Base-by-base conservation (phyloP, 352 stramenopile genomes). In the Blastocystis sp. region DNA sequence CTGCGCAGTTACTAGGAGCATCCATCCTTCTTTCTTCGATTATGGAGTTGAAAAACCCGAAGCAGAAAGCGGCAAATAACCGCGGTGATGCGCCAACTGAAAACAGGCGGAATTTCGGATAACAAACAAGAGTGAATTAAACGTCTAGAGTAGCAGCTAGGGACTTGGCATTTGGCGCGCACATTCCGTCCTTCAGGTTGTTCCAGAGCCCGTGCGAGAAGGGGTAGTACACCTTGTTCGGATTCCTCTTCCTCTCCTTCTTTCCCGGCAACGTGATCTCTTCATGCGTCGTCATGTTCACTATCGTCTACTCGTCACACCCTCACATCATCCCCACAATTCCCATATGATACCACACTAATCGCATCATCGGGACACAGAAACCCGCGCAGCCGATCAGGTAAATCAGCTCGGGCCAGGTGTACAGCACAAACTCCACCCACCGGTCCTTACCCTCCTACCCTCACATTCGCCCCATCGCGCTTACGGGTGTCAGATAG, bases 211-310 rank as follows among this genome's bases (percentile, higher is more conserved):
- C 74, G 45, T 52, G 34, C 17, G 74, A 84, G 61, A 69, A 68
- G 3, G 74, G 74, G 61, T 52, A 84, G 40, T 84, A 84, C n/a
- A 69, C 66, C 10, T n/a, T 28, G 45, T 84, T 21, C 4, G 74
- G 74, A 52, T 84, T 38, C 38, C 59, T 84, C 54, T 68, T 84
- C 34, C 48, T 28, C 38, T 34, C 48, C 60, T 70, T 69, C 38
- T 45, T 59, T 42, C 4, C n/a, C 28, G 74, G 74, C 2, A 84
- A 28, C 28, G 24, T 7, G 21, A 84, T 84, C 57, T 84, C 74
- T 43, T 84, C 74, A 64, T 84, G 74, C 40, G 74, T 84, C 42
- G 74, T 84, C 74, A 84, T 52, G 42, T 84, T 84, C 11, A 57
- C 9, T 28, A 28, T 70, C 21, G 74, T 68, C 74, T 84, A 84